Evolutionary conservation across 1,139 yeast species (phyloP).

Genomic region (Yamadazyma conglobata): DNA sequence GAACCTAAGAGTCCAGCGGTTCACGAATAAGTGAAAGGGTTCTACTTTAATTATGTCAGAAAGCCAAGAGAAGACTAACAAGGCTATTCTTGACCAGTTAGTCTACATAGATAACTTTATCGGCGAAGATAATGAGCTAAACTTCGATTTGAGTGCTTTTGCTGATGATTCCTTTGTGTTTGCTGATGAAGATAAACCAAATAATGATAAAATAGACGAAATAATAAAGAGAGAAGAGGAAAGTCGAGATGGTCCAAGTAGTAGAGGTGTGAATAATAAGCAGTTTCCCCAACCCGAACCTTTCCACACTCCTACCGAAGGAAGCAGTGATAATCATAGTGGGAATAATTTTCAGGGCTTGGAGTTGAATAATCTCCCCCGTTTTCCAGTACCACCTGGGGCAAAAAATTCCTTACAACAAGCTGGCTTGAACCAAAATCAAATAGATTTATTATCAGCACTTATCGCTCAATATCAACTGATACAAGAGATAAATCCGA

Average conservation of each 20-base stretch:
- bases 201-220: constrained; percentile 18
- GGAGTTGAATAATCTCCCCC: constrained; percentile 39
- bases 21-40: too few species aligned
- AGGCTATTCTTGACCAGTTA: constrained; percentile 66
- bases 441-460: constrained; percentile 69
- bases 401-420: constrained; percentile 59
- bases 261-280: background rate
- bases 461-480: constrained; percentile 67
- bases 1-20: too few species aligned
- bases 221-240: constrained; percentile 5
- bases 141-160: constrained; percentile 73
- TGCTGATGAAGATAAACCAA: constrained; percentile 73
- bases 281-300: background rate
- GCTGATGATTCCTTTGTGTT: constrained; percentile 75
- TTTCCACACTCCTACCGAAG: background rate
- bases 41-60: constrained; percentile 9
- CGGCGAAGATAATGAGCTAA: constrained; percentile 63
- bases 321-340: background rate
- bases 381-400: constrained; percentile 68
- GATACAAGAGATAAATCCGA: constrained; percentile 15
- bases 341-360: constrained; percentile 3
- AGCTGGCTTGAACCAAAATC: constrained; percentile 64
- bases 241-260: constrained; percentile 16
- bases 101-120: constrained; percentile 74
- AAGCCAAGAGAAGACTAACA: constrained; percentile 17